Evolutionary conservation across 176 grass and related monocot genomes (phyloP), one percentile per base, ranked within the genome.

Genomic region (Phoenix dactylifera): DNA sequence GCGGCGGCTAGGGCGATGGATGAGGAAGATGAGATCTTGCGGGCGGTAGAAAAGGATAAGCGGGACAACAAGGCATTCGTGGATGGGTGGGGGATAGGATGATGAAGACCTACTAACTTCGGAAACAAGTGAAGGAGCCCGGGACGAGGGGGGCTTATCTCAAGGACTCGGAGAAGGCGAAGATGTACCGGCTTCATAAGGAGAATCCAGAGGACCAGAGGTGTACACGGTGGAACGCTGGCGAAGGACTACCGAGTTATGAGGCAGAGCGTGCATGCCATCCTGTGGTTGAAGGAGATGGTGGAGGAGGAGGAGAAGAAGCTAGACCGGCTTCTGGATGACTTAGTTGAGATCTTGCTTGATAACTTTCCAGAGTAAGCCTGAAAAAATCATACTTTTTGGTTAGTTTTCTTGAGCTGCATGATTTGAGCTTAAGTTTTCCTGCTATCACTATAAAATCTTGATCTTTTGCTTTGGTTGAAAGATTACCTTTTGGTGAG

Each of bases 251-350:
- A 77, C 68, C 78, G 88, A 55, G 74, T 93, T 58, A 98, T 93
- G 94, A 85, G 88, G 55, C 94, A 98, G 85, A 80, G 94, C 28
- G 88, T 98, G 26, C 88, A 99, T 60, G 94, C 88, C 44, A 89
- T 99, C 66, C 84, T 99, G 0, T 93, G 94, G 94, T 79, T 99
- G 69, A 99, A 89, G 70, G 82, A 86, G 67, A 86, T 93, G 88
- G 94, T 93, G 19, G 88, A 92, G 69, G 84, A 97, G 55, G 87
- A 98, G 67, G 93, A 92, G 76, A 87, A 70, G 79, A 98, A 88
- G 82, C 68, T 53, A 28, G 87, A 84, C 15, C 59, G 85, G 51
- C 93, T 84, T 24, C 76, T 93, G 52, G 94, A 93, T 74, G 84
- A 93, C 68, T 98, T 81, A 29, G 82, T 89, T 60, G 93, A 98